These are phyloP conservation scores for Talaromyces sp. DNA, from an alignment of 2,329 filamentous ascomycete genomes.

Conservation along the genomic window DNA sequence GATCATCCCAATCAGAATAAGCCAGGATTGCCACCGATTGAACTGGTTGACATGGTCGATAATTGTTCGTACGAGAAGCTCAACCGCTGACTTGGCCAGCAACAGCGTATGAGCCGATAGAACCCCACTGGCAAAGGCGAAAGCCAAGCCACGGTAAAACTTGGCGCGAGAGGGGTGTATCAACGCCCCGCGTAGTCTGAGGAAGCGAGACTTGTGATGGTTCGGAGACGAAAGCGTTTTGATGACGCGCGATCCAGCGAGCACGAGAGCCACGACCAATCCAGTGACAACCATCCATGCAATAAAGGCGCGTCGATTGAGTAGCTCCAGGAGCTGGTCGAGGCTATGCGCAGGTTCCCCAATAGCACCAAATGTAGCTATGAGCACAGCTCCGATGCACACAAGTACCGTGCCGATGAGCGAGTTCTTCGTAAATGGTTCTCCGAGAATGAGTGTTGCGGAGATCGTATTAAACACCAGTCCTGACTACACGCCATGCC, in stretches of 20 bases:
- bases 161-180: slow-evolving; percentile 58
- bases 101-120: slow-evolving; percentile 89
- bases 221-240: slow-evolving; percentile 31
- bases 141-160: slow-evolving; percentile 74
- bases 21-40: slow-evolving; percentile 90
- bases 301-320: slow-evolving; percentile 70
- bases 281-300: slow-evolving; percentile 82
- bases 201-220: slow-evolving; percentile 33
- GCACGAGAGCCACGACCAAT: slow-evolving; percentile 63
- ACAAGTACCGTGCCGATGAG: slow-evolving; percentile 83
- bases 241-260: slow-evolving; percentile 50
- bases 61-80: slow-evolving; percentile 81
- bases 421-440: slow-evolving; percentile 94
- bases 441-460: slow-evolving; percentile 83
- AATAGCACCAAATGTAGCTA: slow-evolving; percentile 90
- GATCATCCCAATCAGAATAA: slow-evolving; percentile 76
- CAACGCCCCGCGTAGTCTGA: slow-evolving; percentile 37
- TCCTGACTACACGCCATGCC: slow-evolving; percentile 53
- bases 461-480: slow-evolving; percentile 98
- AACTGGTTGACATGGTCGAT: slow-evolving; percentile 88
- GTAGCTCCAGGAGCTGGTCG: slow-evolving; percentile 69
- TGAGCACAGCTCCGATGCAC: slow-evolving; percentile 79
- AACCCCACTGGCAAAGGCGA: slow-evolving; percentile 85
- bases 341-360: slow-evolving; percentile 87
- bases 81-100: slow-evolving; percentile 92